phyloP scores from a whole-genome alignment of 257 asterid species.

The Eucommia ulmoides region DNA sequence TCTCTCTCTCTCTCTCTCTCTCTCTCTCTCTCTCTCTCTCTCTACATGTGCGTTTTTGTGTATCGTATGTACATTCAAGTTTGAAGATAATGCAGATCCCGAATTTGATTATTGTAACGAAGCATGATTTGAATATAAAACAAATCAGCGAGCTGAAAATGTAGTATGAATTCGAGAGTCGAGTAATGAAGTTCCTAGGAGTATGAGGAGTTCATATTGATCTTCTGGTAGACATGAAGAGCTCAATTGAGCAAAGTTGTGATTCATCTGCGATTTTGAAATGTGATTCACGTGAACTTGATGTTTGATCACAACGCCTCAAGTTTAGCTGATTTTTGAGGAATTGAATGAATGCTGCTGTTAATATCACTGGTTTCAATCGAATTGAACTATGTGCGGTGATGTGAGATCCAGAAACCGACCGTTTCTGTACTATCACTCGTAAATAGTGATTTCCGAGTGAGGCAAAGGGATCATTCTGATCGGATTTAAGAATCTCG shows the following conservation, averaged over 20 bases:
- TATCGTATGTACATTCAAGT: neutral
- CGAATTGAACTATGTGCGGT: too few relatives aligned
- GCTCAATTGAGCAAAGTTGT: too few relatives aligned
- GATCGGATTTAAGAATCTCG: neutral
- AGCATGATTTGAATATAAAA: neutral
- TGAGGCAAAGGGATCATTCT: neutral
- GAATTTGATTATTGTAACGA: neutral
- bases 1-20: conserved; percentile 5
- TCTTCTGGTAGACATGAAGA: too few relatives aligned
- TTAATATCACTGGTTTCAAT: too few relatives aligned
- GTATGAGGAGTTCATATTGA: too few relatives aligned
- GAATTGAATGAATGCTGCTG: too few relatives aligned
- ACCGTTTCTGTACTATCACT: neutral
- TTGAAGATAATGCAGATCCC: neutral
- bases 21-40: conserved; percentile 10
- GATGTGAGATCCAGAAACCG: neutral
- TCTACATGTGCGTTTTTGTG: neutral
- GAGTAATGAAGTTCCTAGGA: neutral
- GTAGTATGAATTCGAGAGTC: neutral
- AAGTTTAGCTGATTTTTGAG: too few relatives aligned
- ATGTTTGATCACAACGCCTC: too few relatives aligned
- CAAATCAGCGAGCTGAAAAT: neutral
- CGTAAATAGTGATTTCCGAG: neutral
- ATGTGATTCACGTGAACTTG: too few relatives aligned
- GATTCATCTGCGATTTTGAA: too few relatives aligned